phyloP scores from a whole-genome alignment of 2,329 filamentous ascomycete species.

The Penicillium nordicum region DNA sequence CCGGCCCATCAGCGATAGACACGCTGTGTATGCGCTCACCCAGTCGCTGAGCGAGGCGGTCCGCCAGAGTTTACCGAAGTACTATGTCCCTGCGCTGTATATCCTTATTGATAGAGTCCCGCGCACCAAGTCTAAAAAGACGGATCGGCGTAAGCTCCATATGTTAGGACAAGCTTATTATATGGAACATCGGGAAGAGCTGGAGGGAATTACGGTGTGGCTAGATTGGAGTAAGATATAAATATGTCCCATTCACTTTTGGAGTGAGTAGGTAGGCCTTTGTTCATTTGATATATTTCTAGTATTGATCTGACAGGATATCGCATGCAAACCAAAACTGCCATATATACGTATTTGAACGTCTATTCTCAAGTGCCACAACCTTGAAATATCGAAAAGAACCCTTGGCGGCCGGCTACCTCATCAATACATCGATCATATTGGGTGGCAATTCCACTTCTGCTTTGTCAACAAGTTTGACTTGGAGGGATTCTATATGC shows the following conservation, averaged over 20 bases:
- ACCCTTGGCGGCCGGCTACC: no score
- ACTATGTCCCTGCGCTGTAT: conserved; percentile 22
- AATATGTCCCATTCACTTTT: neutral
- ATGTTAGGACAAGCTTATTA: conserved; percentile 20
- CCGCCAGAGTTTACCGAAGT: conserved; percentile 12
- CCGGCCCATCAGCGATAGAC: conserved; percentile 5
- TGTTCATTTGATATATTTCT: neutral
- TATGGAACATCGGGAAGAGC: conserved; percentile 12
- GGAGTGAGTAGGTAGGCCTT: neutral
- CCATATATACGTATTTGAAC: neutral
- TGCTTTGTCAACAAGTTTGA: neutral
- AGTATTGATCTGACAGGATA: neutral
- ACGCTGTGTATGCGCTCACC: conserved; percentile 8
- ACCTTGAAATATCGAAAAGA: neutral
- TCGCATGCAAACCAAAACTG: neutral
- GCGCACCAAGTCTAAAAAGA: conserved; percentile 25
- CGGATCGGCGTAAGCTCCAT: conserved; percentile 22
- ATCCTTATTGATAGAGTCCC: conserved; percentile 20
- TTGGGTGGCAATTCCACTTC: neutral
- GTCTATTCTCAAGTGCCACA: neutral
- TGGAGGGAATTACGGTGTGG: conserved; percentile 15
- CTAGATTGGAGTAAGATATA: conserved; percentile 8
- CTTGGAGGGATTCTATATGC: neutral
- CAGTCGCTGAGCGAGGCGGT: conserved; percentile 9
- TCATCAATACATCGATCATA: neutral